Percentiles rank a stretch among this genome's conserved stretches.
phyloP scores from a whole-genome alignment of 495 filamentous ascomycete species.

The Ramalina intermedia region DNA sequence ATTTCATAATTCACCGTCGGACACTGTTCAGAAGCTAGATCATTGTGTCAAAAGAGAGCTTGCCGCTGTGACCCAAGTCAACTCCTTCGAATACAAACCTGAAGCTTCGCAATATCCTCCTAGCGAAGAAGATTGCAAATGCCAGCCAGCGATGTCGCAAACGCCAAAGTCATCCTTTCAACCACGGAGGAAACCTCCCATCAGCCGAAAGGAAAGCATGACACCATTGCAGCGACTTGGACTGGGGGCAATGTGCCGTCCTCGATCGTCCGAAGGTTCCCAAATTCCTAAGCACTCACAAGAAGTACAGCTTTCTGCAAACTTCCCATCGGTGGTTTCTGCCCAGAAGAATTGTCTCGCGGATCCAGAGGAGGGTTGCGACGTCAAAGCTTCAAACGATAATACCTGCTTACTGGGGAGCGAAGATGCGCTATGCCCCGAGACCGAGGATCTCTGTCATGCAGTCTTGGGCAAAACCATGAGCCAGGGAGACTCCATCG shows the following conservation, averaged over 20 bases:
- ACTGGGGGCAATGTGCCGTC: constrained; percentile 30
- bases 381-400: no score
- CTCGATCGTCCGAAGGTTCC: constrained; percentile 17
- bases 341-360: background rate
- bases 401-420: constrained; percentile 36
- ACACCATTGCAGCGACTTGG: constrained; percentile 36
- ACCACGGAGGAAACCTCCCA: constrained; percentile 10
- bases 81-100: background rate
- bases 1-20: background rate
- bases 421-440: constrained; percentile 60
- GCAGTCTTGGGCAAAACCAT: background rate
- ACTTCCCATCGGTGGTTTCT: background rate
- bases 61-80: constrained; percentile 14
- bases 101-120: background rate
- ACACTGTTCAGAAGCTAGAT: constrained; percentile 49
- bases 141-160: background rate
- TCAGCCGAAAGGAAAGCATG: constrained; percentile 18
- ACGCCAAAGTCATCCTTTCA: background rate
- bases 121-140: background rate
- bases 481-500: background rate
- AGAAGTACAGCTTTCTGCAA: no score
- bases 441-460: constrained; percentile 47
- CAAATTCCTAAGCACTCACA: no score
- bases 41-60: constrained; percentile 67
- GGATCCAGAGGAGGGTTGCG: no score